These are phyloP conservation scores for Linaria vulgaris DNA, from an alignment of 257 asterid genomes.

Conservation along the genomic window DNA sequence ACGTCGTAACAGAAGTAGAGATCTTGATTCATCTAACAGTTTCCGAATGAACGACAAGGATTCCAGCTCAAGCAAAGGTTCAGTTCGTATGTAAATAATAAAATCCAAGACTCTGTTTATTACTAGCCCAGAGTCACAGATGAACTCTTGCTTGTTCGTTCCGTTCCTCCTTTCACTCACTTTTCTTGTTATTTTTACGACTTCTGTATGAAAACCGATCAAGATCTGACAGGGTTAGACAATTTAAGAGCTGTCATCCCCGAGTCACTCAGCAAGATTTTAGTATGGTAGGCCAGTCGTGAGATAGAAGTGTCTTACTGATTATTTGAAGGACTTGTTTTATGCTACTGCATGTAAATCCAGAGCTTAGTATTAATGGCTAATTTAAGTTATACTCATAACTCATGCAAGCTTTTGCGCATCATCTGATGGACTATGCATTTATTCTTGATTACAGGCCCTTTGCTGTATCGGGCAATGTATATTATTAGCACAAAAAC, in stretches of 20 bases:
- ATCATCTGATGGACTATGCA: background rate
- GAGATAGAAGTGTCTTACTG: conserved; percentile 19
- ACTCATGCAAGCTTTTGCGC: conserved; percentile 17
- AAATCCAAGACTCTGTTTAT: conserved; percentile 3
- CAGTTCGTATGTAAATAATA: conserved; percentile 32
- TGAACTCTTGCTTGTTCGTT: conserved; percentile 1
- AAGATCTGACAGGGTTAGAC: conserved; percentile 30
- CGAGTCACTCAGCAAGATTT: conserved; percentile 20
- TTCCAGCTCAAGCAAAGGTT: conserved; percentile 36
- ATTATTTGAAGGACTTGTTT: conserved; percentile 8
- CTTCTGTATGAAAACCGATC: conserved; percentile 23
- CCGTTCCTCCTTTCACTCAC: background rate
- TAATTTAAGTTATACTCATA: conserved; percentile 13
- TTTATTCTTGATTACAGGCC: background rate
- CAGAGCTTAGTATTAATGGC: conserved; percentile 15
- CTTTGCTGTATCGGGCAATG: background rate
- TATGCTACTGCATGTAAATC: conserved; percentile 17
- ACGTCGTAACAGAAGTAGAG: conserved; percentile 53
- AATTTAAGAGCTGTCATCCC: conserved; percentile 24
- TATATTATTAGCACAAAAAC: background rate
- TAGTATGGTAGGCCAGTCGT: conserved; percentile 32
- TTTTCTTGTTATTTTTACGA: conserved; percentile 18
- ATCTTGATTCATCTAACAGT: conserved; percentile 33
- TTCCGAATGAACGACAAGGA: conserved; percentile 39
- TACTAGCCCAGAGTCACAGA: conserved; percentile 2